Evolutionary conservation across 1,284 basidiomycete species (phyloP).

Genomic region (Moesziomyces globuligerus): DNA sequence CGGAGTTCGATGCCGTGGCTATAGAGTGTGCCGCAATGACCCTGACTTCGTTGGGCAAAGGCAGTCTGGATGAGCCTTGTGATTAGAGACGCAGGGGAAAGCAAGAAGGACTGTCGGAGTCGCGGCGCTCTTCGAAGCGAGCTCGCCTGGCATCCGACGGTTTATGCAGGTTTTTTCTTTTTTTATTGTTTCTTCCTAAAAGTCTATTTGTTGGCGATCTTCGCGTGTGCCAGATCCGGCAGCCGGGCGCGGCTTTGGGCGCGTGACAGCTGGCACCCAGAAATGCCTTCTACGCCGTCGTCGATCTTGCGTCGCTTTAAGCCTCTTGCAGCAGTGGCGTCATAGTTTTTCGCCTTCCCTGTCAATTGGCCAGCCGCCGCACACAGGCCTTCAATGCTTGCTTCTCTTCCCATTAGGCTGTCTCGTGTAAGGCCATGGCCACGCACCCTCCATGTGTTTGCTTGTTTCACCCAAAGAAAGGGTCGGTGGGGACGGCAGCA

Average conservation of each 20-base stretch:
- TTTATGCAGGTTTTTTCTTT: background rate
- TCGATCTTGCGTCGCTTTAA: no score
- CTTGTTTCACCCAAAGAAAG: background rate
- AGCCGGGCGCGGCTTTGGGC: background rate
- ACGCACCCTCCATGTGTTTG: background rate
- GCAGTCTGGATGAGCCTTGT: no score
- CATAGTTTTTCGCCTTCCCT: no score
- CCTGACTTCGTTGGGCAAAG: no score
- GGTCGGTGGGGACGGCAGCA: background rate
- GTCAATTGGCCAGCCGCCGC: no score
- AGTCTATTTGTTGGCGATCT: no score
- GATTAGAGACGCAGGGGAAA: no score
- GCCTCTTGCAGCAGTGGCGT: no score
- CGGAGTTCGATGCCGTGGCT: background rate
- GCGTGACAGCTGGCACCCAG: constrained; percentile 1
- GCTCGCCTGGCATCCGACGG: background rate
- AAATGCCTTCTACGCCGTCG: no score
- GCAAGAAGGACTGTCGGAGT: background rate
- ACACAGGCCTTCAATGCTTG: no score
- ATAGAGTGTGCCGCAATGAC: no score
- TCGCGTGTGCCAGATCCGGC: no score
- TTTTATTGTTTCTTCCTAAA: background rate
- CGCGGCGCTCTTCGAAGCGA: background rate
- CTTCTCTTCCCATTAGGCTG: background rate
- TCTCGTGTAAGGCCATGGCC: background rate